A percentile compares a stretch with the other conserved stretches of the same genome.
These are phyloP conservation scores for Phaseolus lunatus DNA, from an alignment of 306 rosid species.

Conservation along the genomic window DNA sequence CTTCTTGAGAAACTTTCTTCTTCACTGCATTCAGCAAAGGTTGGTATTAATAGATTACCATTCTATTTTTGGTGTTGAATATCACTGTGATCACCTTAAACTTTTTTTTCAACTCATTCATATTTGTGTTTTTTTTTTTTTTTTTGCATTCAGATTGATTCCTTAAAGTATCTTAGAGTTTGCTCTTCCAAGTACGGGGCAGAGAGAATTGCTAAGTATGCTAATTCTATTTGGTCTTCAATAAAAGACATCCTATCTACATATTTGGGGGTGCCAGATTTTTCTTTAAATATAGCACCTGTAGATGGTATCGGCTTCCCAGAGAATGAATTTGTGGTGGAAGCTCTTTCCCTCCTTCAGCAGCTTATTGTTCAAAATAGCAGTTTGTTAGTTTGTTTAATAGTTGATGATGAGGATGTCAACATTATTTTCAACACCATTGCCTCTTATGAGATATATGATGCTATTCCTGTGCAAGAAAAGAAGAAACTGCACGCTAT, in stretches of 20 bases:
- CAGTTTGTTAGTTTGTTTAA: conserved; percentile 59
- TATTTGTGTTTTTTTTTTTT: conserved; percentile 44
- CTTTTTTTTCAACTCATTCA: conserved; percentile 1
- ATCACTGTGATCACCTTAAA: conserved; percentile 16
- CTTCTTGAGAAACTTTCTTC: conserved; percentile 95
- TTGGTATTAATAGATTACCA: conserved; percentile 51
- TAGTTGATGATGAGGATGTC: conserved; percentile 78
- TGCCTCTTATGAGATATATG: conserved; percentile 55
- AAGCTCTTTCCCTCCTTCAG: conserved; percentile 77
- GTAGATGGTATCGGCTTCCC: conserved; percentile 64
- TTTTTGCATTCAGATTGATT: conserved; percentile 73
- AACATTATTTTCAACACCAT: conserved; percentile 60
- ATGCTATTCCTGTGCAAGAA: conserved; percentile 63
- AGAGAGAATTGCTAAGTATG: conserved; percentile 80
- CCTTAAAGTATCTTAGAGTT: conserved; percentile 78
- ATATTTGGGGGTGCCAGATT: conserved; percentile 61
- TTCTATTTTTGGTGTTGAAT: conserved; percentile 30
- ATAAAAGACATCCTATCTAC: conserved; percentile 67
- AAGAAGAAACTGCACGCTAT: conserved; percentile 75
- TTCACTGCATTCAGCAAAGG: conserved; percentile 80
- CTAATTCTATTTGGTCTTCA: conserved; percentile 69
- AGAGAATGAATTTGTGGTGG: conserved; percentile 68
- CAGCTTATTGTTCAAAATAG: conserved; percentile 69
- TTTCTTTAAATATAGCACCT: conserved; percentile 55
- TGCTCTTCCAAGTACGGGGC: conserved; percentile 79